Conservation (phyloP, 768 basidiomycete species). For the Grammothele lineata region DNA sequence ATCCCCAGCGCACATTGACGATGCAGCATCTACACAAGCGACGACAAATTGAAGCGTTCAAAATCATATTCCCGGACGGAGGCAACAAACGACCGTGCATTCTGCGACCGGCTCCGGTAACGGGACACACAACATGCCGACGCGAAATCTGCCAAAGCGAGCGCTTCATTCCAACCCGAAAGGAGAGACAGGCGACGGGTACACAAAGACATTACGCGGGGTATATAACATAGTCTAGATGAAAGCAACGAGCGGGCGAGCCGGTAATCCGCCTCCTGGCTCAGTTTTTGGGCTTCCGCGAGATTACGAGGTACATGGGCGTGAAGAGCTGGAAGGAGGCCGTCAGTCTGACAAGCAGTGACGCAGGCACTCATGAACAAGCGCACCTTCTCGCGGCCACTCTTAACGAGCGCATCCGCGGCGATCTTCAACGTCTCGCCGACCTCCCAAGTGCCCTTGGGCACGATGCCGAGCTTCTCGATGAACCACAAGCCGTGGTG, state of each 20-base stretch:
- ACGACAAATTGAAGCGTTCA: too few species aligned
- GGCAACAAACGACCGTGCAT: too few species aligned
- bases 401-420: conserved; percentile 71
- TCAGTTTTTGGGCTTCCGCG: conserved; percentile 24
- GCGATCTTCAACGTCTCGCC: conserved; percentile 86
- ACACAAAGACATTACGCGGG: conserved; percentile 5
- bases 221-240: conserved; percentile 6
- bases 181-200: too few species aligned
- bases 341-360: conserved; percentile 5
- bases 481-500: conserved; percentile 74
- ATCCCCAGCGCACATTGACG: too few species aligned
- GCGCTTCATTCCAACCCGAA: too few species aligned
- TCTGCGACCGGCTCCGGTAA: too few species aligned
- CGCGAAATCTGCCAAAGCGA: too few species aligned
- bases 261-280: background rate
- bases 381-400: conserved; percentile 81
- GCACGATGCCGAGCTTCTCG: conserved; percentile 76
- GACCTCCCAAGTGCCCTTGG: conserved; percentile 90
- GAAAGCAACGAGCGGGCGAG: background rate
- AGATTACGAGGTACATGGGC: conserved; percentile 75
- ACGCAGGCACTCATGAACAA: too few species aligned
- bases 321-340: conserved; percentile 63
- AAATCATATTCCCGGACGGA: too few species aligned
- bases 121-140: too few species aligned
- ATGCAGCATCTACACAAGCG: too few species aligned